Evolutionary conservation across 257 asterid genomes (phyloP).

Genomic region (Coffea eugenioides): DNA sequence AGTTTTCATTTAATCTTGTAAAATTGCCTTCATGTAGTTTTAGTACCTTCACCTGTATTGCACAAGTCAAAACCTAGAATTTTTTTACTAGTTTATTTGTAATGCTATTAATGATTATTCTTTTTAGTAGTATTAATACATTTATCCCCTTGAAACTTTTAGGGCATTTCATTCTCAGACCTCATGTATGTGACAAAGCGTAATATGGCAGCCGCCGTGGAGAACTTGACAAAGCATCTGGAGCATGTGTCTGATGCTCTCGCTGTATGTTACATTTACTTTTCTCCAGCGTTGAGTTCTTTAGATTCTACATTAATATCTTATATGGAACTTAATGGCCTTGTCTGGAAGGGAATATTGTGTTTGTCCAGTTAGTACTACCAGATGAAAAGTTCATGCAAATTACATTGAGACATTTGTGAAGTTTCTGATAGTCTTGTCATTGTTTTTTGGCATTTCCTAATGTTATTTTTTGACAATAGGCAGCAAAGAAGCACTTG

Average conservation of each 20-base stretch:
- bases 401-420: too few relatives aligned
- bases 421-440: neutral
- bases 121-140: neutral
- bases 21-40: neutral
- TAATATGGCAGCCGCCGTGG: constrained; percentile 81
- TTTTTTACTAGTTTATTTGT: neutral
- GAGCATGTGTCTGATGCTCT: constrained; percentile 81
- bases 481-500: constrained; percentile 89
- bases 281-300: neutral
- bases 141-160: neutral
- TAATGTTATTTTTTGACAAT: constrained; percentile 7
- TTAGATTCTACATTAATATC: neutral
- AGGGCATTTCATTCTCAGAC: constrained; percentile 91
- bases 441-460: neutral
- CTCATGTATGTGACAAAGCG: constrained; percentile 88
- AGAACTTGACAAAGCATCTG: constrained; percentile 83
- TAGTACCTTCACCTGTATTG: neutral
- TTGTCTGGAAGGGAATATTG: neutral
- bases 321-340: neutral
- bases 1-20: constrained; percentile 4
- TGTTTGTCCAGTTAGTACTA: neutral
- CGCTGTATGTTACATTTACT: constrained; percentile 52
- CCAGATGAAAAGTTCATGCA: neutral
- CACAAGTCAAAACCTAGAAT: neutral
- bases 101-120: neutral